These are phyloP conservation scores for Spinacia oleracea DNA, from an alignment of 179 eudicot species.

Conservation along the genomic window DNA sequence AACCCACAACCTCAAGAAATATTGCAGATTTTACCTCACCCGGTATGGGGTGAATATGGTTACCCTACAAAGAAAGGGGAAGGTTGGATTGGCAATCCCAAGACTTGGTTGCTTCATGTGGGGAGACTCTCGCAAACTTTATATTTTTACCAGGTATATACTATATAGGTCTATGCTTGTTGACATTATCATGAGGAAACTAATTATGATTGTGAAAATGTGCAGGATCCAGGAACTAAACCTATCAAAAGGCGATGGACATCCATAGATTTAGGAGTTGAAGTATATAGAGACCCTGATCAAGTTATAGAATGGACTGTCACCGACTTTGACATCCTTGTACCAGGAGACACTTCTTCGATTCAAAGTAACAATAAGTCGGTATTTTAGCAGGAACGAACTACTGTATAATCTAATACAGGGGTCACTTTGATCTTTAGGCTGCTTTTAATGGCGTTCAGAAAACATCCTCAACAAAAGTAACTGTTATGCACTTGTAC, in stretches of 20 bases:
- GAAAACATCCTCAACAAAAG: too few species aligned
- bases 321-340: constrained; percentile 55
- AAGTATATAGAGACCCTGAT: constrained; percentile 46
- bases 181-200: too few species aligned
- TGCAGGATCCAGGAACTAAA: constrained; percentile 67
- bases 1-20: constrained; percentile 77
- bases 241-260: constrained; percentile 55
- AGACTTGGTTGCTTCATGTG: constrained; percentile 74
- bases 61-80: constrained; percentile 56
- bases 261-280: constrained; percentile 63
- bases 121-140: constrained; percentile 54
- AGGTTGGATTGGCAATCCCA: constrained; percentile 64
- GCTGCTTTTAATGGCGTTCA: too few species aligned
- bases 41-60: constrained; percentile 75
- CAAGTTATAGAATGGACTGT: constrained; percentile 66
- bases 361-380: not conserved
- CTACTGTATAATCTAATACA: too few species aligned
- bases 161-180: too few species aligned
- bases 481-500: not conserved
- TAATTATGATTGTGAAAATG: not conserved
- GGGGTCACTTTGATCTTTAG: too few species aligned
- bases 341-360: not conserved
- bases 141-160: constrained; percentile 45
- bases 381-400: not conserved
- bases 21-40: constrained; percentile 63